A percentile compares a stretch with the other conserved stretches of the same genome.
Evolutionary conservation across 257 asterid species (phyloP).

Genomic region (Thymus quinquecostatus): DNA sequence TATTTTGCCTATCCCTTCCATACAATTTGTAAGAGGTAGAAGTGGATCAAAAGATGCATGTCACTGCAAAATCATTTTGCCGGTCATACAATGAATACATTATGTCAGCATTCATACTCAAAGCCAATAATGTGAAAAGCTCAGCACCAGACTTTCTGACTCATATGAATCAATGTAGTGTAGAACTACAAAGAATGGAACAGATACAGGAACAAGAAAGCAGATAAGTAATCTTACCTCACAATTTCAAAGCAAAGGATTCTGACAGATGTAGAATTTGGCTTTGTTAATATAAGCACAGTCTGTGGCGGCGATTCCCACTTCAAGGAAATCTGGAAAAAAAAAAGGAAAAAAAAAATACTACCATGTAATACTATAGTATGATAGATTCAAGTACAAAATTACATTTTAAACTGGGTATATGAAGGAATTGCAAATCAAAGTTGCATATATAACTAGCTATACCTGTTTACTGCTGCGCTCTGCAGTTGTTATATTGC

Average conservation of each 20-base stretch:
- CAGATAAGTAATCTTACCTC: constrained; percentile 53
- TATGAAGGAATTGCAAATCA: constrained; percentile 18
- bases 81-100: not conserved
- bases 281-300: constrained; percentile 83
- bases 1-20: not conserved
- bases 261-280: constrained; percentile 75
- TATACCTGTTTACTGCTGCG: constrained; percentile 94
- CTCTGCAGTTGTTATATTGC: constrained; percentile 90
- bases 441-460: constrained; percentile 22
- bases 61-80: not conserved
- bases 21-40: not conserved
- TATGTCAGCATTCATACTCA: not conserved
- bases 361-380: not conserved
- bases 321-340: constrained; percentile 76
- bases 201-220: constrained; percentile 44
- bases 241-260: constrained; percentile 74
- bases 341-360: constrained; percentile 23
- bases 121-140: not conserved
- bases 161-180: not conserved
- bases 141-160: constrained; percentile 2
- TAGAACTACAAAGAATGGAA: not conserved
- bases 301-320: constrained; percentile 94
- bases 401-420: not conserved
- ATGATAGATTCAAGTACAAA: not conserved
- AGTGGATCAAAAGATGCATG: constrained; percentile 5